These are phyloP conservation scores for Citropsis articulata DNA, from an alignment of 345 rosid species.

Conservation along the genomic window DNA sequence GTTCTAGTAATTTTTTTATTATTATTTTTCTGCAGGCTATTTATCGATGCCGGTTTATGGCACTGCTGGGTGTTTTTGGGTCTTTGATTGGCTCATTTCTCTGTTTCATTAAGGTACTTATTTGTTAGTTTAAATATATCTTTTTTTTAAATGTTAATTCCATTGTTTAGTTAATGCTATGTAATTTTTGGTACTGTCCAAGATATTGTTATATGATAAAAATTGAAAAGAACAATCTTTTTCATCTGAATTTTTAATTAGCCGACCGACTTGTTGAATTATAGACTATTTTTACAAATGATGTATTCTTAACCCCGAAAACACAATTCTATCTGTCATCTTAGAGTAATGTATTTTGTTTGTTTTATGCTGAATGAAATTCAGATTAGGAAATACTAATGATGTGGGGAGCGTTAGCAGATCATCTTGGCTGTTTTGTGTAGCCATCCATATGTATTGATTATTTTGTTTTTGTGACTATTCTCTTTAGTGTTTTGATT, in stretches of 20 bases:
- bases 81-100: constrained; percentile 70
- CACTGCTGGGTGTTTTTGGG: constrained; percentile 69
- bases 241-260: neutral
- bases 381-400: neutral
- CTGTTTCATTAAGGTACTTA: constrained; percentile 71
- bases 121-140: neutral
- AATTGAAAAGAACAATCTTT: neutral
- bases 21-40: constrained; percentile 37
- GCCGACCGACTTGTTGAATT: neutral
- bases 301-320: neutral
- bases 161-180: neutral
- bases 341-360: neutral
- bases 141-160: neutral
- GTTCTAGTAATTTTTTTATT: neutral
- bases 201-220: neutral
- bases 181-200: neutral
- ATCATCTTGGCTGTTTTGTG: neutral
- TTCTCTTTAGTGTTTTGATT: neutral
- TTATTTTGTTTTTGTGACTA: neutral
- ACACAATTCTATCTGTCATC: neutral
- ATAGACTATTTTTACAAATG: neutral
- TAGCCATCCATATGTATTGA: neutral
- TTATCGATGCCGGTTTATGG: constrained; percentile 70
- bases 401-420: neutral
- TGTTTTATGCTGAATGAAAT: neutral